A percentile compares a stretch with the other conserved stretches of the same genome.
phyloP scores from a whole-genome alignment of 2,329 filamentous ascomycete species.

The Sclerotinia nivalis region DNA sequence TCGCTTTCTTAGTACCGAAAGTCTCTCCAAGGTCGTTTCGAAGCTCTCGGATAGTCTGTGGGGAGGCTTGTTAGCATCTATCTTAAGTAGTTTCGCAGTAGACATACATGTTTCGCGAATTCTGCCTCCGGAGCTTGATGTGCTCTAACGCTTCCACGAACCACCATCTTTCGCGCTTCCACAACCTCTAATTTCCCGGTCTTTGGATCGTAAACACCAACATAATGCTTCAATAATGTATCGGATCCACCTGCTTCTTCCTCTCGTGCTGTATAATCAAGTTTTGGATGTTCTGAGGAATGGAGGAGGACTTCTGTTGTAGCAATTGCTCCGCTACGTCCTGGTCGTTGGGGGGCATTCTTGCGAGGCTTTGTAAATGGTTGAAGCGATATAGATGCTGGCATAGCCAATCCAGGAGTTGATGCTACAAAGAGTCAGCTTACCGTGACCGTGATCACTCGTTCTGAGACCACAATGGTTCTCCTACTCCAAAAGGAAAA shows the following conservation, averaged over 20 bases:
- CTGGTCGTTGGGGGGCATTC: conserved; percentile 32
- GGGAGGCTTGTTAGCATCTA: not conserved
- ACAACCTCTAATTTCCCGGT: conserved; percentile 61
- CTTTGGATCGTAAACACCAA: conserved; percentile 63
- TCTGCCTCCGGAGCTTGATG: conserved; percentile 53
- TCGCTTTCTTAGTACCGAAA: conserved; percentile 84
- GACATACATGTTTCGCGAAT: conserved; percentile 33
- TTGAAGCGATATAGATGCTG: conserved; percentile 38
- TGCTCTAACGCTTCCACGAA: conserved; percentile 58
- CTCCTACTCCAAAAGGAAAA: not conserved
- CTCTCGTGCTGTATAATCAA: conserved; percentile 62
- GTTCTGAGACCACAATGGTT: not conserved
- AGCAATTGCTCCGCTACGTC: conserved; percentile 36
- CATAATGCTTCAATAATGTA: conserved; percentile 59
- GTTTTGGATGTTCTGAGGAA: conserved; percentile 55
- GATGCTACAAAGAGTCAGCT: conserved; percentile 35
- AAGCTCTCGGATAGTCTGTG: conserved; percentile 59
- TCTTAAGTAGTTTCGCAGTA: not conserved
- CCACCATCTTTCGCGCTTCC: conserved; percentile 63
- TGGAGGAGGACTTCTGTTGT: conserved; percentile 56
- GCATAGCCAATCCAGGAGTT: conserved; percentile 41
- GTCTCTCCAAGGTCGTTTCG: conserved; percentile 71
- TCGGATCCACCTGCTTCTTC: conserved; percentile 47
- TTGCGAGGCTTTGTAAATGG: conserved; percentile 40
- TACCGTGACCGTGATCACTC: not conserved